Percentiles rank a stretch among this genome's conserved stretches.
Conservation (phyloP, 768 basidiomycete genomes). For the Hortiboletus flavorubellus region DNA sequence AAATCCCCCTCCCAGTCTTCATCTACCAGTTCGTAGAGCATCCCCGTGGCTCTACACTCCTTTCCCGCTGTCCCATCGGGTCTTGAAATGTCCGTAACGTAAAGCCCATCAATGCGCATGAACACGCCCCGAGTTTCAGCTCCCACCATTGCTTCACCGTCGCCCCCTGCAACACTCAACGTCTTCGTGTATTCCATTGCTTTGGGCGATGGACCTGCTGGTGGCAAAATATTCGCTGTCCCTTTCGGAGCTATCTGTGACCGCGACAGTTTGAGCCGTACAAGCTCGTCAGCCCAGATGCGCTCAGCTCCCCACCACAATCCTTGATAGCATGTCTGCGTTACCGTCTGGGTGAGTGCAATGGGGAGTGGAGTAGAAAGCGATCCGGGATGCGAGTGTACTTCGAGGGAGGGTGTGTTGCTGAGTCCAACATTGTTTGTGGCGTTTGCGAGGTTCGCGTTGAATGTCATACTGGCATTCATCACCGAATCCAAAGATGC, state of each 20-base stretch:
- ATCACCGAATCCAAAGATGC: conserved; percentile 43
- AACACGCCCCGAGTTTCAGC: conserved; percentile 56
- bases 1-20: conserved; percentile 53
- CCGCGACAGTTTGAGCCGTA: conserved; percentile 71
- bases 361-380: conserved; percentile 17
- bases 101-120: conserved; percentile 65
- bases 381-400: background rate
- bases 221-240: conserved; percentile 52
- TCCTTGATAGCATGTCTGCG: conserved; percentile 68
- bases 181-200: conserved; percentile 28
- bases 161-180: conserved; percentile 4
- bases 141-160: conserved; percentile 16
- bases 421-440: conserved; percentile 4
- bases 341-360: conserved; percentile 31
- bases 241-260: conserved; percentile 66
- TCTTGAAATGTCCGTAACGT: conserved; percentile 52
- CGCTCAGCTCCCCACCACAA: conserved; percentile 90
- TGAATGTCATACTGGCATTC: conserved; percentile 44
- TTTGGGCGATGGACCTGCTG: conserved; percentile 51
- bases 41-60: conserved; percentile 68
- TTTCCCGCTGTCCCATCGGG: conserved; percentile 40
- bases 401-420: background rate
- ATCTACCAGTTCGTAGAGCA: conserved; percentile 77
- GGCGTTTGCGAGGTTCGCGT: conserved; percentile 29
- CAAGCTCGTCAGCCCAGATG: conserved; percentile 83